Evolutionary conservation across 2,329 filamentous ascomycete genomes (phyloP), one percentile per base, ranked within the genome.

Genomic region (Septoria linicola): DNA sequence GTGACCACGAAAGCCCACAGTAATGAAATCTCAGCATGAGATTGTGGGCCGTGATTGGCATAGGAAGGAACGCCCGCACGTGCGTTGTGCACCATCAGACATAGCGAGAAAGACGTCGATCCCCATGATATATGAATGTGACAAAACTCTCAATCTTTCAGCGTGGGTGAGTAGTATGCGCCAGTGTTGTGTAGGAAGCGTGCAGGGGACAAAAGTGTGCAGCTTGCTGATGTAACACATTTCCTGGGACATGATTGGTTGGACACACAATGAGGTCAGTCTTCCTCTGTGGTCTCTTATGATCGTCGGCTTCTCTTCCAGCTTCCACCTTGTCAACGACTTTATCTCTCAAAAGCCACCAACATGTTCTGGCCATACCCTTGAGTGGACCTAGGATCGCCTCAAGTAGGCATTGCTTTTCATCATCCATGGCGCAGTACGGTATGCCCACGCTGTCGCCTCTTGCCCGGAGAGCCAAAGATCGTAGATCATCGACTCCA

Each of bases 361-460:
- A 68, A 53, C 31, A 76, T 77, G 74, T 74, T 74, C 65, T 77
- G 74, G 74, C 74, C 74, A 20, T 77, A 77, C 61, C 74, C 74
- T 57, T 77, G 73, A 72, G 55, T 31, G 8, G 13, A 25, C 8
- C n/a, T 10, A 2, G 21, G 40, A 43, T 19, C 31, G 21, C 37
- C 41, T 48, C 44, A 20, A 40, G 44, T 16, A 41, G 44, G 44
- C 35, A 19, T 13, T 21, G 16, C 23, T 21, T 21, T 27, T 16
- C 17, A 31, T 20, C 23, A n/a, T 19, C 13, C 36, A 48, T 48
- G 44, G 44, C 43, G 44, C 66, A 50, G 37, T 34, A 41, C 39
- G 42, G 41, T 34, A 47, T 27, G 13, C 47, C 30, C 36, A 53
- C 39, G 11, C 43, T 49, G 31, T 44, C 48, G 17, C 44, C 30